A percentile compares a stretch with the other conserved stretches of the same genome.
Conservation (phyloP, 768 basidiomycete genomes). For the Amanita exitialis region DNA sequence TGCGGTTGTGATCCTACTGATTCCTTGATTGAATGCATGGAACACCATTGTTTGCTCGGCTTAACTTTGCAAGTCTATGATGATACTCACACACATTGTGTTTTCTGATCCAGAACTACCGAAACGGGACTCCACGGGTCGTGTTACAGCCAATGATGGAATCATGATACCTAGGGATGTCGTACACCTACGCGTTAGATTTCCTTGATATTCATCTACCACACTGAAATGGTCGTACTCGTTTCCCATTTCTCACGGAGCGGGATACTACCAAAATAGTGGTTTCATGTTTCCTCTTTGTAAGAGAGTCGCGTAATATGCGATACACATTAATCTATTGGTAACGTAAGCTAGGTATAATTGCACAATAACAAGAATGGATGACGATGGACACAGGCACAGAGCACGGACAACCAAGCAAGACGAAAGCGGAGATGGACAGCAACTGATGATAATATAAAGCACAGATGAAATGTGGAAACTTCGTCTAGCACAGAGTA, state of each 20-base stretch:
- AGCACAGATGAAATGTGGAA: neutral
- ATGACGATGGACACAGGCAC: constrained; percentile 4
- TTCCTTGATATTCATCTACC: neutral
- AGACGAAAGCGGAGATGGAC: neutral
- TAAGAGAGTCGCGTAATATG: neutral
- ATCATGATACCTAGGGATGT: constrained; percentile 1
- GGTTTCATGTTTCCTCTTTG: neutral
- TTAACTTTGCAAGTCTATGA: neutral
- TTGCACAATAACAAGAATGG: constrained; percentile 6
- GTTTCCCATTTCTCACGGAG: constrained; percentile 2
- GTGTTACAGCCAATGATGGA: constrained; percentile 3
- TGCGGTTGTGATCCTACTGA: neutral
- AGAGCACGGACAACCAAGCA: constrained; percentile 6
- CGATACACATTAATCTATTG: constrained; percentile 5
- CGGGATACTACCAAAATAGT: neutral
- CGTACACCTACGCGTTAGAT: neutral
- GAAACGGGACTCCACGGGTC: neutral
- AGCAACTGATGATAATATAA: neutral
- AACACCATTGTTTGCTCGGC: neutral
- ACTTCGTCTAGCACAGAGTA: neutral
- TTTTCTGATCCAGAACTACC: constrained; percentile 2
- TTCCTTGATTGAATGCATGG: neutral
- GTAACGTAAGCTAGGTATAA: constrained; percentile 4
- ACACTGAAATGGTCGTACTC: neutral
- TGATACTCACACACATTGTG: neutral